Conservation (phyloP, 2,329 filamentous ascomycete species). For the Pleurostoma richardsiae region DNA sequence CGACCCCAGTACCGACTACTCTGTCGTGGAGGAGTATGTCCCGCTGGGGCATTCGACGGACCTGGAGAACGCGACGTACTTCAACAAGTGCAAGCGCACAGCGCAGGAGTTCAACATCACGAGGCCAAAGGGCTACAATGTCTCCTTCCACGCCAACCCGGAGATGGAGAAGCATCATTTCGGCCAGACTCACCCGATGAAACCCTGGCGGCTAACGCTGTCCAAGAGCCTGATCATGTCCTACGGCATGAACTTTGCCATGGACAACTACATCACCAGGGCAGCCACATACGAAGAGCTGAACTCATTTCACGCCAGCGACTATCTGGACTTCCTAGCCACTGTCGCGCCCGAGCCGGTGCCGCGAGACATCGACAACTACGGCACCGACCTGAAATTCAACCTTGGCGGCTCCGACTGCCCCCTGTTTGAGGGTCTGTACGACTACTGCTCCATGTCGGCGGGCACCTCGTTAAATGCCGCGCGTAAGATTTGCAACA, state of each 20-base stretch:
- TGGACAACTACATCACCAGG: conserved; percentile 88
- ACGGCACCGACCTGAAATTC: conserved; percentile 64
- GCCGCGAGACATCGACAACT: conserved; percentile 60
- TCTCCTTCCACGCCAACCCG: conserved; percentile 94
- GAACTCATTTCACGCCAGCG: conserved; percentile 76
- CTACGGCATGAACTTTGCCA: conserved; percentile 93
- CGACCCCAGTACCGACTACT: conserved; percentile 42
- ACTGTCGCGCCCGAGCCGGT: conserved; percentile 62
- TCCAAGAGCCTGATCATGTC: conserved; percentile 92
- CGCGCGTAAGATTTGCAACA: conserved; percentile 78
- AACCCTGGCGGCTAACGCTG: conserved; percentile 92
- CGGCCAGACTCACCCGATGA: conserved; percentile 96
- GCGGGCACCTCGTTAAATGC: conserved; percentile 88
- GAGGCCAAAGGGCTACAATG: conserved; percentile 78
- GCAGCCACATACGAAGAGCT: conserved; percentile 85
- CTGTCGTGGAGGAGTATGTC: conserved; percentile 46
- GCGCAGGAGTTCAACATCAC: conserved; percentile 65
- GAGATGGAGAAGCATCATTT: conserved; percentile 97
- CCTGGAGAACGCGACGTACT: conserved; percentile 51
- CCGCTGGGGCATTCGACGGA: conserved; percentile 46
- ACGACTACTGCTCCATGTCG: conserved; percentile 92
- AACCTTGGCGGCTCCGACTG: conserved; percentile 91
- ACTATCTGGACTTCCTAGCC: conserved; percentile 86
- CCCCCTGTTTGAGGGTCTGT: conserved; percentile 92
- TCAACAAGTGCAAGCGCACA: conserved; percentile 51